Base-by-base conservation (phyloP, 345 rosid genomes). In the Salix suchowensis region DNA sequence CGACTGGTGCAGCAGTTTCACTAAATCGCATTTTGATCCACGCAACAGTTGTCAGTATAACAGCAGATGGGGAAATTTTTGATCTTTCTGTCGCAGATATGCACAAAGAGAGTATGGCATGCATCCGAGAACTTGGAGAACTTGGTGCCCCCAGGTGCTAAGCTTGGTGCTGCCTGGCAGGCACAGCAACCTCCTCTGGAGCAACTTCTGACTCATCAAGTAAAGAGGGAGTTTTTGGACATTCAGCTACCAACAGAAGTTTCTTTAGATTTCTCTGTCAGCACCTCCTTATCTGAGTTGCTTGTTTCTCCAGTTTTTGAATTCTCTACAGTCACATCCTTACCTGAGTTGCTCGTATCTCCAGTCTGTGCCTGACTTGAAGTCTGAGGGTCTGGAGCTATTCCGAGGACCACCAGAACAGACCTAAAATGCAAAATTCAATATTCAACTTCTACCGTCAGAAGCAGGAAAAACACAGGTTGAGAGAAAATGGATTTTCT, bases 331-430 rank as follows among this genome's bases (percentile, higher is more conserved):
- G 28, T 72, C 6, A 70, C 75, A 52, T 89, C 97, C 74, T 88
- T 87, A 50, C 84, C 86, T 1, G 91, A 85, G 80, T 87, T 82
- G 82, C 83, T 86, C 16, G 89, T 78, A 74, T 92, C 91, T 12
- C 75, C 90, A 1, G 86, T 85, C 79, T 87, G 96, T 73, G 83
- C 87, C 80, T 85, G 89, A 80, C 83, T 83, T 36, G 94, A 82
- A 70, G 85, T 69, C 80, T 90, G 94, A 23, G 91, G 79, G 40
- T 93, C 99, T 10, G 87, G 68, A 72, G 85, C 87, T 70, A 93
- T 87, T 83, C 99, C 99, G 75, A 93, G 85, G 84, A 88, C 92
- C 26, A 75, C 94, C 88, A 89, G 75, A 46, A 88, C 81, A 67
- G 98, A 93, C 82, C 98, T 95, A 76, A 75, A 68, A 77, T 54